Evolutionary conservation across 345 rosid genomes (phyloP), one percentile per base, ranked within the genome.

Genomic region (Mangifera indica): DNA sequence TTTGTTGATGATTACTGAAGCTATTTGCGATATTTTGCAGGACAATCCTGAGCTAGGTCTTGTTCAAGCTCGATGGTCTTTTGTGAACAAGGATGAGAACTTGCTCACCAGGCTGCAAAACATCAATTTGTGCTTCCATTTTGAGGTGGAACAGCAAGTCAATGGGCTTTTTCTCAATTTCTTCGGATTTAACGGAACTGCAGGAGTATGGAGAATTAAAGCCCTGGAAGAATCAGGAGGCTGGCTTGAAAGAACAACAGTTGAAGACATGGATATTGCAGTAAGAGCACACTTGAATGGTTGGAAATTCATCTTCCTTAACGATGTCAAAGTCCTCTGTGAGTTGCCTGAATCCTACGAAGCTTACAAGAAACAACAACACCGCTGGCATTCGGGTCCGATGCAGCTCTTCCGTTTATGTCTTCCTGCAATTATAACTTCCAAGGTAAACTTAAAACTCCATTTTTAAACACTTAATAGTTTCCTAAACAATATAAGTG

Each of bases 351-450:
- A 91, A 72, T 93, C 89, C 59, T 91, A 91, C 67, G 97, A 93
- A 84, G 93, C 95, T 73, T 90, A 90, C 71, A 93, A 89, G 84
- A 92, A 89, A 68, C 96, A 89, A 20, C 97, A 92, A 67, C 98
- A 92, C 68, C 86, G 96, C 3, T 93, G 98, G 98, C 98, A 93
- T 72, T 93, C 98, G 0, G 98, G 98, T 75, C 98, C 98, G 0
- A 93, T 93, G 98, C 98, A 93, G 72, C 87, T 91, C 7, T 90
- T 93, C 73, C 86, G 95, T 3, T 62, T 93, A 54, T 93, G 98
- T 57, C 90, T 93, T 70, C 95, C 97, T 57, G 86, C 88, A 10
- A 85, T 93, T 44, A 20, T 91, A 3, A 76, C 82, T 70, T 86
- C 98, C 74, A 93, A 91, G 98, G 98, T 93, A 42, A 0, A 46